Conservation (phyloP, 192 early-diverging fungal genomes). For the Linnemannia schmuckeri region DNA sequence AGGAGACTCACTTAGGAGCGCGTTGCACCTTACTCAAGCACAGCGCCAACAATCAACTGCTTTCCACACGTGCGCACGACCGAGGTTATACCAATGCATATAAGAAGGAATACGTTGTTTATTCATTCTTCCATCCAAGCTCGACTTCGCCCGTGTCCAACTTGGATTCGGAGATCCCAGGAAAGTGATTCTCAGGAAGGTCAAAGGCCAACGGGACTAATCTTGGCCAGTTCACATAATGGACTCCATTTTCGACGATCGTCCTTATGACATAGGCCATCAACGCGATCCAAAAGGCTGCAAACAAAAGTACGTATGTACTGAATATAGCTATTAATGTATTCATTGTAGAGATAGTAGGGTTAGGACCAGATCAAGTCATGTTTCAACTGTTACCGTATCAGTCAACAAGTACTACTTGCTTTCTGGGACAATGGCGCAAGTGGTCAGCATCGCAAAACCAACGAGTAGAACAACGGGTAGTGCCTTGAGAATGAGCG, state of each 20-base stretch:
- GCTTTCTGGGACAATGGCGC: constrained; percentile 52
- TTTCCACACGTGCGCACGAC: neutral
- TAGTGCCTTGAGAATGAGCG: constrained; percentile 64
- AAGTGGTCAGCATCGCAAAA: constrained; percentile 30
- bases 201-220: constrained; percentile 52
- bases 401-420: constrained; percentile 12
- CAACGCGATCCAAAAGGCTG: constrained; percentile 60
- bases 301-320: constrained; percentile 23
- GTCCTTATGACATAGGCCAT: constrained; percentile 55
- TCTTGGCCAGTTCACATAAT: constrained; percentile 68
- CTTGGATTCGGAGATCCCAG: constrained; percentile 15
- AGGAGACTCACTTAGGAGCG: neutral
- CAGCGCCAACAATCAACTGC: neutral
- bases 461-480: constrained; percentile 30
- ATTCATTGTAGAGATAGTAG: neutral
- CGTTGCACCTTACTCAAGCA: neutral
- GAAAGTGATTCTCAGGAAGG: constrained; percentile 15
- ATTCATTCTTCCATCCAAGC: constrained; percentile 56
- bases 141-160: constrained; percentile 32
- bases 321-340: constrained; percentile 13
- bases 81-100: neutral
- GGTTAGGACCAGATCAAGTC: neutral
- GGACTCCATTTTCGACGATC: constrained; percentile 58
- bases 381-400: neutral
- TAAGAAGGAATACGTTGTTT: neutral